Evolutionary conservation across 129 eudicot species (phyloP).

Genomic region (Chrysanthemum makinoi): DNA sequence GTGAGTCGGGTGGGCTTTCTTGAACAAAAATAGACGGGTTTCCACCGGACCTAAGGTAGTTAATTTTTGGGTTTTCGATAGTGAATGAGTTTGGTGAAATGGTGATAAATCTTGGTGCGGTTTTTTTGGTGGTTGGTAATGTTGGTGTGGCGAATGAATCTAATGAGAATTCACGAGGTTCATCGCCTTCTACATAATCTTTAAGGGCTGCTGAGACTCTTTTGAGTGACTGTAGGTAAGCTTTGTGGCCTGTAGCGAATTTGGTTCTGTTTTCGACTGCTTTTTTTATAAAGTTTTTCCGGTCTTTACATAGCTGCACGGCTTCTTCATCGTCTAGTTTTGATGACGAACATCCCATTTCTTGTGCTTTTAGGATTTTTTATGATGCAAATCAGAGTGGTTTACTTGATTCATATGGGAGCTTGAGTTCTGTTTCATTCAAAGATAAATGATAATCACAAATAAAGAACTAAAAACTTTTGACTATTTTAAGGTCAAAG

Average conservation of each 20-base stretch:
- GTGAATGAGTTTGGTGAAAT: slow-evolving; percentile 73
- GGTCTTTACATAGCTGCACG: slow-evolving; percentile 81
- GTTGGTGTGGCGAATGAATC: slow-evolving; percentile 63
- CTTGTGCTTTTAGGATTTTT: slow-evolving; percentile 36
- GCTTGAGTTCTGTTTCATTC: slow-evolving; percentile 28
- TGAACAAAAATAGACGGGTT: slow-evolving; percentile 64
- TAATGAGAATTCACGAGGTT: slow-evolving; percentile 70
- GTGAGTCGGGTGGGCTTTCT: slow-evolving; percentile 78
- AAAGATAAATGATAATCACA: background rate
- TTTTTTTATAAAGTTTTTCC: slow-evolving; percentile 87
- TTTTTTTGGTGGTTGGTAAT: slow-evolving; percentile 55
- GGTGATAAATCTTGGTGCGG: slow-evolving; percentile 63
- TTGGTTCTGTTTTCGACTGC: slow-evolving; percentile 81
- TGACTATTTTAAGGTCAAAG: slow-evolving; percentile 4
- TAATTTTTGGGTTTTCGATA: slow-evolving; percentile 49
- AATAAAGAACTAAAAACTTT: slow-evolving; percentile 20
- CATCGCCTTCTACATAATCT: slow-evolving; percentile 83
- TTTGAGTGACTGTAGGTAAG: slow-evolving; percentile 75
- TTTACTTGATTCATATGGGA: slow-evolving; percentile 63
- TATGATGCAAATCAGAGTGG: slow-evolving; percentile 37
- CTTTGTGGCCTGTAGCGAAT: slow-evolving; percentile 79
- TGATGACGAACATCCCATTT: slow-evolving; percentile 97
- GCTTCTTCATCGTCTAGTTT: slow-evolving; percentile 91
- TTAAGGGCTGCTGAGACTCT: slow-evolving; percentile 84
- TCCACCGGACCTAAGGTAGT: slow-evolving; percentile 61